Evolutionary conservation across 164 flowering plant genomes (phyloP).

Genomic region (Liriodendron chinense): DNA sequence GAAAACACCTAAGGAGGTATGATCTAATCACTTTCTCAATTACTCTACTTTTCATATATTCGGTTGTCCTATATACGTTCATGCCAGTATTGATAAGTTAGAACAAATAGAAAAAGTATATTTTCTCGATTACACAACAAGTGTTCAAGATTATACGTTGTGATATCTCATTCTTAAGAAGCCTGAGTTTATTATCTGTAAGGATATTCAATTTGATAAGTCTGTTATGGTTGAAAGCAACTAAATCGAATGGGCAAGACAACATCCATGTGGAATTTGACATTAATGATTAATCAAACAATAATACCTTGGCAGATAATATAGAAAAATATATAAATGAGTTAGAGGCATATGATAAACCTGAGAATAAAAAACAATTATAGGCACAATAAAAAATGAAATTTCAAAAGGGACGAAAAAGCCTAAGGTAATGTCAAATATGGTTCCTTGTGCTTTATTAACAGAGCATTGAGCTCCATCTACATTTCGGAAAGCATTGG

Average conservation of each 20-base stretch:
- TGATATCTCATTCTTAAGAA: too few species aligned
- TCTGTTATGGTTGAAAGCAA: too few species aligned
- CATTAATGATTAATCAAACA: not conserved
- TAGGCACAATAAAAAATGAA: not conserved
- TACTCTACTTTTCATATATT: not conserved
- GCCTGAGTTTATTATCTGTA: too few species aligned
- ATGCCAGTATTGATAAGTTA: not conserved
- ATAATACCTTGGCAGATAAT: not conserved
- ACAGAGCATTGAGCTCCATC: not conserved
- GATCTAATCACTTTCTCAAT: not conserved
- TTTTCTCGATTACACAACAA: not conserved
- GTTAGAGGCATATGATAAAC: too few species aligned
- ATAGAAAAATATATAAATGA: too few species aligned
- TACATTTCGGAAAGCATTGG: not conserved
- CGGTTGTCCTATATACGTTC: not conserved
- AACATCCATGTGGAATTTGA: not conserved
- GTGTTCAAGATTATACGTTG: too few species aligned
- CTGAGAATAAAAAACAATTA: too few species aligned
- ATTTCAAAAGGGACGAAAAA: too few species aligned
- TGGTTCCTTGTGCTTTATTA: not conserved
- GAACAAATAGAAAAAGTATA: not conserved
- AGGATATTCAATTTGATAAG: too few species aligned
- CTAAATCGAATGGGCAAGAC: too few species aligned
- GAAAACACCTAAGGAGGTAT: not conserved
- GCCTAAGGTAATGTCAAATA: too few species aligned